These are phyloP conservation scores for Coleophoma eucalyptorum DNA, from an alignment of 2,329 filamentous ascomycete genomes.

Conservation along the genomic window DNA sequence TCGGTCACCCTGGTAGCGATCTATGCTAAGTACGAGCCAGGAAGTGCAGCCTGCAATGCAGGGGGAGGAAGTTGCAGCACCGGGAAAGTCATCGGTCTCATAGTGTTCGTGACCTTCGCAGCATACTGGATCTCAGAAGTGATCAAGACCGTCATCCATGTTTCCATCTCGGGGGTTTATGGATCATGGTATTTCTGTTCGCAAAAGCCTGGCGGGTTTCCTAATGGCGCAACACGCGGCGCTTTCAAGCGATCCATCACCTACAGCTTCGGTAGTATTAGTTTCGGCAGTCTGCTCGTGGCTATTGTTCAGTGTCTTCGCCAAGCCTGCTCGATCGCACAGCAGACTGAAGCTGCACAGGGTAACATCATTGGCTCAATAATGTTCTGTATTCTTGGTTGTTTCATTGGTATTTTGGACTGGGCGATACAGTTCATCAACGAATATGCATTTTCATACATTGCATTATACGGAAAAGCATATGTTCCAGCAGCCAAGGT, in stretches of 20 bases:
- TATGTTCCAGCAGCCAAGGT: constrained; percentile 84
- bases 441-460: constrained; percentile 88
- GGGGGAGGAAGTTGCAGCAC: constrained; percentile 55
- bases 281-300: constrained; percentile 78
- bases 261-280: constrained; percentile 90
- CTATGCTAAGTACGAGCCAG: constrained; percentile 79
- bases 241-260: constrained; percentile 79
- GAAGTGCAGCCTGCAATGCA: constrained; percentile 39
- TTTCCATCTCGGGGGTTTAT: constrained; percentile 82
- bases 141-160: constrained; percentile 91
- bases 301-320: constrained; percentile 83
- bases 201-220: constrained; percentile 58
- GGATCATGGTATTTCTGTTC: constrained; percentile 88
- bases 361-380: constrained; percentile 67
- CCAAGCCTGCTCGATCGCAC: constrained; percentile 77
- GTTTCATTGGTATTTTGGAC: constrained; percentile 72
- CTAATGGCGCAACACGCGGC: constrained; percentile 76
- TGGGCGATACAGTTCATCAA: constrained; percentile 90
- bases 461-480: constrained; percentile 85
- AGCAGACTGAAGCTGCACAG: constrained; percentile 56
- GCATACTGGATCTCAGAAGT: constrained; percentile 94
- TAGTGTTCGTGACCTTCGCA: constrained; percentile 86
- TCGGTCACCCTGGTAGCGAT: constrained; percentile 81
- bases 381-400: constrained; percentile 72
- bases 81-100: constrained; percentile 76